Conservation (phyloP, 164 flowering plant genomes). For the Pachysandra terminalis region DNA sequence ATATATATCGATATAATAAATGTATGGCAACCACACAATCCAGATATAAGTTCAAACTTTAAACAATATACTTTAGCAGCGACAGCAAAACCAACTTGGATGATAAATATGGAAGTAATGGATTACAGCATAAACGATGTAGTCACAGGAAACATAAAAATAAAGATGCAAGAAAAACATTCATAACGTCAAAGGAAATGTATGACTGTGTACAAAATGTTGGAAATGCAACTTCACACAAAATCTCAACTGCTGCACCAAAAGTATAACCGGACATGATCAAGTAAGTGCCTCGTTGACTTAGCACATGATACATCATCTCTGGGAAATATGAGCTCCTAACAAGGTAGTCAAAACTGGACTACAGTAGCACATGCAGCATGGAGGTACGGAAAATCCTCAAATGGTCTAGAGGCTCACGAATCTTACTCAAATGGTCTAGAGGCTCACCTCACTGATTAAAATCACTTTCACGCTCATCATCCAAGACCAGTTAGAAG, state of each 20-base stretch:
- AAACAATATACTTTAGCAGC: neutral
- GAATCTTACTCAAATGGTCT: no score
- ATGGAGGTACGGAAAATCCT: no score
- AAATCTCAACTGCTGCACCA: neutral
- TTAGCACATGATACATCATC: neutral
- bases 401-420: no score
- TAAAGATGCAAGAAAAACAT: no score
- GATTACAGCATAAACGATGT: neutral
- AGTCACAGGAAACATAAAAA: neutral
- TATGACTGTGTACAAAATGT: neutral
- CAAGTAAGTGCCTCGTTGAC: neutral
- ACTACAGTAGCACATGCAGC: no score
- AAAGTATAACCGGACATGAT: neutral
- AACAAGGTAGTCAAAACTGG: no score
- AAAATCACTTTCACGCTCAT: no score
- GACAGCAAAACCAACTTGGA: neutral
- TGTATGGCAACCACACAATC: neutral
- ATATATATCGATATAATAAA: conserved; percentile 1
- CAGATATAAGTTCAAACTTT: neutral
- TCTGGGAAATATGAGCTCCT: no score
- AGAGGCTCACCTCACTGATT: no score
- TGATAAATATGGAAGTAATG: no score
- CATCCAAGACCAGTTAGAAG: no score
- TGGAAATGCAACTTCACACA: neutral
- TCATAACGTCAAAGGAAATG: no score